Conservation (phyloP, 345 rosid species). For the Kandelia obovata region DNA sequence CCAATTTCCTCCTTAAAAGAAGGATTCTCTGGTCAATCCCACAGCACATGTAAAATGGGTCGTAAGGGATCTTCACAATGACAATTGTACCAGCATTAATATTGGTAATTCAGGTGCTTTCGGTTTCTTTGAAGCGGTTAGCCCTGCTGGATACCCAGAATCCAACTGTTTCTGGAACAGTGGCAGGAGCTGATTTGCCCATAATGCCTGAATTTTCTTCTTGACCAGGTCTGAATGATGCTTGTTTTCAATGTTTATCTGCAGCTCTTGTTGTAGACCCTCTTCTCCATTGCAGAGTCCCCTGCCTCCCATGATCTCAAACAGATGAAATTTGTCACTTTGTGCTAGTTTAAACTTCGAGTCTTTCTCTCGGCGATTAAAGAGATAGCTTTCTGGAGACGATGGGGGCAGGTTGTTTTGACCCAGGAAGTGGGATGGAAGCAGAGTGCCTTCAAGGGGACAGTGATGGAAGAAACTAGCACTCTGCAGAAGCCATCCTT, state of each 20-base stretch:
- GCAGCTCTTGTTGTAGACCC: constrained; percentile 60
- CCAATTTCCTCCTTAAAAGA: constrained; percentile 82
- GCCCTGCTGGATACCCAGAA: constrained; percentile 29
- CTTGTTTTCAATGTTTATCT: constrained; percentile 32
- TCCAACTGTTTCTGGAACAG: constrained; percentile 73
- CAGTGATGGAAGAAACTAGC: constrained; percentile 59
- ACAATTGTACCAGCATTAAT: constrained; percentile 82
- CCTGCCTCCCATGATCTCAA: constrained; percentile 81
- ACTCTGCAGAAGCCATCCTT: background rate
- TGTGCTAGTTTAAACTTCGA: background rate
- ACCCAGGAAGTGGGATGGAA: constrained; percentile 43
- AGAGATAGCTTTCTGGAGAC: constrained; percentile 31
- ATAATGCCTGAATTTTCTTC: constrained; percentile 12
- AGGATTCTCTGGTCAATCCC: constrained; percentile 74
- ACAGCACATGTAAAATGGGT: constrained; percentile 75
- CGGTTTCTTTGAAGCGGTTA: constrained; percentile 45
- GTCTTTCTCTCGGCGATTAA: constrained; percentile 22
- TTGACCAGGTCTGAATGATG: background rate
- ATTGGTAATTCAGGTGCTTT: constrained; percentile 67
- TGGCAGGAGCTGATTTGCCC: background rate
- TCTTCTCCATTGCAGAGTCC: constrained; percentile 79
- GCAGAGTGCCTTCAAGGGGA: constrained; percentile 34
- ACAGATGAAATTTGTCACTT: constrained; percentile 55
- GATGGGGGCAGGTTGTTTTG: constrained; percentile 23
- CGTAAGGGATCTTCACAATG: constrained; percentile 66